phyloP scores from a whole-genome alignment of 176 grass and related monocot species.

The Phoenix roebelenii region DNA sequence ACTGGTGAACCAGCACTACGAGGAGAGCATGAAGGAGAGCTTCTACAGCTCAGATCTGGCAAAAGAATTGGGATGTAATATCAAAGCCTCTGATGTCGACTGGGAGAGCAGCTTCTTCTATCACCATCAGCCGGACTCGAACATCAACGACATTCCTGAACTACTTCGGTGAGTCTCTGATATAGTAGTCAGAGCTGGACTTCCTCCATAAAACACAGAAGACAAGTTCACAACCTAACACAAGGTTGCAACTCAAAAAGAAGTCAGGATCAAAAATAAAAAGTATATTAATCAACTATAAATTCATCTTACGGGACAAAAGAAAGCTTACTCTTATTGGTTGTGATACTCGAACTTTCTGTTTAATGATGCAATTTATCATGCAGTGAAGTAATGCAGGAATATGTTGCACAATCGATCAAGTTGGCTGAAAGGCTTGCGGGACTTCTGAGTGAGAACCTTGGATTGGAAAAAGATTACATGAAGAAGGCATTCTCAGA shows the following conservation, averaged over 20 bases:
- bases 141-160: conserved; percentile 41
- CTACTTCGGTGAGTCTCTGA: conserved; percentile 30
- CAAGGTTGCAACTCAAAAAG: no score
- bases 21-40: conserved; percentile 35
- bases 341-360: no score
- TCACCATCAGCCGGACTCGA: conserved; percentile 46
- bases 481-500: conserved; percentile 37
- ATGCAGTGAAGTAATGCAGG: conserved; percentile 28
- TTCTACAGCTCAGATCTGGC: conserved; percentile 42
- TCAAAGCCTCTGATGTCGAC: conserved; percentile 34
- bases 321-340: no score
- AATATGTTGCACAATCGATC: conserved; percentile 36
- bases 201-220: conserved; percentile 2
- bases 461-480: conserved; percentile 46
- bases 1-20: conserved; percentile 42
- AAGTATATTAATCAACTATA: no score
- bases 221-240: background rate
- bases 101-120: conserved; percentile 77
- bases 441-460: conserved; percentile 52
- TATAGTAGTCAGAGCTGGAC: conserved; percentile 1
- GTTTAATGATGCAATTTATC: background rate
- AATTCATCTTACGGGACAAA: no score
- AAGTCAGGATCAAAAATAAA: no score
- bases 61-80: conserved; percentile 24
- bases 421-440: conserved; percentile 42